A percentile compares a stretch with the other conserved stretches of the same genome.
Evolutionary conservation across 129 eudicot species (phyloP).

Genomic region (Flaveria sonorensis): DNA sequence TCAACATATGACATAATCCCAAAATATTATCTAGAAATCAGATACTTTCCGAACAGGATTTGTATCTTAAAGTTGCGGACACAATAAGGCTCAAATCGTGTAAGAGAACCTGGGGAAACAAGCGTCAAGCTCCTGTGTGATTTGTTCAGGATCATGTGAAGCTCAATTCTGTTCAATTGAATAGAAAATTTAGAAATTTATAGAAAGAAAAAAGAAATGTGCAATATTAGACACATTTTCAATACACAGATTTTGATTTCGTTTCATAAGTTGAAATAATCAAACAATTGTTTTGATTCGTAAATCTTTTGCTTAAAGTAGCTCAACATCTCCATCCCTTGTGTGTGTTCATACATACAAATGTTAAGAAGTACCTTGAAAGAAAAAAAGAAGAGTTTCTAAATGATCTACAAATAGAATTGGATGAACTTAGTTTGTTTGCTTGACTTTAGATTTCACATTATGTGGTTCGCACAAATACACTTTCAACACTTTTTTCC

Average conservation of each 20-base stretch:
- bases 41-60: slow-evolving; percentile 17
- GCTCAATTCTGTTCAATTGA: slow-evolving; percentile 29
- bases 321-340: no score
- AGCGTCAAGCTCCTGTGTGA: slow-evolving; percentile 26
- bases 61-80: slow-evolving; percentile 33
- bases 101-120: slow-evolving; percentile 24
- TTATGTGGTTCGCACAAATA: no score
- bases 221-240: slow-evolving; percentile 26
- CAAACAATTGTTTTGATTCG: no score
- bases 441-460: no score
- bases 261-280: not conserved
- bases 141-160: slow-evolving; percentile 44
- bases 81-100: slow-evolving; percentile 11
- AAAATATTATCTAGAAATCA: slow-evolving; percentile 23
- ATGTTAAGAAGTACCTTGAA: no score
- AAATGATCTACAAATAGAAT: no score
- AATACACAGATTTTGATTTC: slow-evolving; percentile 16
- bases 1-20: slow-evolving; percentile 21
- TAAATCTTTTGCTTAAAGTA: no score
- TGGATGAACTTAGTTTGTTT: no score
- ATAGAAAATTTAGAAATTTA: slow-evolving; percentile 32
- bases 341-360: no score
- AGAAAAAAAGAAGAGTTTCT: no score
- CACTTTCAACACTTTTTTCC: no score
- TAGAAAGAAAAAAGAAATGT: slow-evolving; percentile 33